Evolutionary conservation across 2,329 filamentous ascomycete genomes (phyloP).

Genomic region (Epichloe baconii): DNA sequence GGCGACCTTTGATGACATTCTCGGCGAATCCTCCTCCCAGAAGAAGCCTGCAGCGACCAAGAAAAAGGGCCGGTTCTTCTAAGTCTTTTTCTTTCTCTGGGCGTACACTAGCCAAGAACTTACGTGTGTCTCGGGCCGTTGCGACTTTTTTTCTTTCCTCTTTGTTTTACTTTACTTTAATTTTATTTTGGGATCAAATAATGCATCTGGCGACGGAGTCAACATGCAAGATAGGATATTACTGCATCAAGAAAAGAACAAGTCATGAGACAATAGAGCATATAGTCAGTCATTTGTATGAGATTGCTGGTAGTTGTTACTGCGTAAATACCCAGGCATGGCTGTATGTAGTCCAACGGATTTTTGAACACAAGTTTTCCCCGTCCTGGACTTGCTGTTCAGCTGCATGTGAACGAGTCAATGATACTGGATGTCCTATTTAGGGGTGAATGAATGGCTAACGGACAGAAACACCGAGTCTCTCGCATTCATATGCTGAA

Average conservation of each 20-base stretch:
- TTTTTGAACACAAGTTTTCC: no score
- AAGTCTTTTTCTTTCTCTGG: background rate
- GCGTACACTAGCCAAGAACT: background rate
- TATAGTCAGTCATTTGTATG: background rate
- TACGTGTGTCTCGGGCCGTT: background rate
- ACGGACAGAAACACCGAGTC: no score
- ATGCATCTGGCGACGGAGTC: conserved; percentile 5
- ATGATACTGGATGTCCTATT: no score
- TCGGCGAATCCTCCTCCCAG: conserved; percentile 19
- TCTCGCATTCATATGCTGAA: no score
- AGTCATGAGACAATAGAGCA: conserved; percentile 9
- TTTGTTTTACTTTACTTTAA: background rate
- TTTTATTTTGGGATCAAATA: background rate
- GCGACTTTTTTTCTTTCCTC: background rate
- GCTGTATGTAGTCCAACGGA: no score
- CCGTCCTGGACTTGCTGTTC: no score
- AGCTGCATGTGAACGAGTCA: no score
- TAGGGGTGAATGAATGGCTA: no score
- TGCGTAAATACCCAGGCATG: no score
- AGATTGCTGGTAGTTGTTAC: no score
- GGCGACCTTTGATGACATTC: conserved; percentile 36
- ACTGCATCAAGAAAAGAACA: conserved; percentile 2
- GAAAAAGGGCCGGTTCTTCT: conserved; percentile 31
- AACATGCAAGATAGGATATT: background rate
- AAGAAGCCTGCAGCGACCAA: conserved; percentile 19